Conservation (phyloP, 1,139 yeast genomes). For the Eremothecium sinecaudum region DNA sequence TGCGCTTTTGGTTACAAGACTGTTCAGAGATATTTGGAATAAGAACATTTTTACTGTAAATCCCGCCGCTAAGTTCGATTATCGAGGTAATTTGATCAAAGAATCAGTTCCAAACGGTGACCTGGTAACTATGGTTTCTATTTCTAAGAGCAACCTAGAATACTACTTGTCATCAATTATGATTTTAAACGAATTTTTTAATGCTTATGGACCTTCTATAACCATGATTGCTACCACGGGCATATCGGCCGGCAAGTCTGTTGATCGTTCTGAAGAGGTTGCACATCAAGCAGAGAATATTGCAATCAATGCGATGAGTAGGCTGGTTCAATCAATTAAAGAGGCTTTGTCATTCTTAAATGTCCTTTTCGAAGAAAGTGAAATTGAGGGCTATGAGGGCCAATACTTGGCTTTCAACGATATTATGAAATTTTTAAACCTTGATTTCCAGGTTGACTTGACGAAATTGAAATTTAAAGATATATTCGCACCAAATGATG, state of each 20-base stretch:
- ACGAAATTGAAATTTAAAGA: constrained; percentile 62
- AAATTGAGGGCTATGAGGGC: constrained; percentile 34
- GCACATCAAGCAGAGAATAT: constrained; percentile 88
- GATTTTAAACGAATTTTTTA: constrained; percentile 50
- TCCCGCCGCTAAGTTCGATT: constrained; percentile 36
- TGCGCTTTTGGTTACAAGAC: constrained; percentile 68
- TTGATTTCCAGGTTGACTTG: constrained; percentile 59
- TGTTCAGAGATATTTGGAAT: constrained; percentile 74
- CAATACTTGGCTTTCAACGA: constrained; percentile 44
- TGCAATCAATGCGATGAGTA: constrained; percentile 71
- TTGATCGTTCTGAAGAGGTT: constrained; percentile 33
- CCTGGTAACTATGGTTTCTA: constrained; percentile 26
- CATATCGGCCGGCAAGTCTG: constrained; percentile 19
- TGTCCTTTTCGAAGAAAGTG: constrained; percentile 70
- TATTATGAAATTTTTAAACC: constrained; percentile 58
- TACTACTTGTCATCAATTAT: constrained; percentile 53
- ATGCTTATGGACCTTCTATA: constrained; percentile 47
- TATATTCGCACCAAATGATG: constrained; percentile 58
- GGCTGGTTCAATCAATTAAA: constrained; percentile 67
- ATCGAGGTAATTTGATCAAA: constrained; percentile 9
- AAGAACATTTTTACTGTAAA: constrained; percentile 50
- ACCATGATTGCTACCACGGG: constrained; percentile 47
- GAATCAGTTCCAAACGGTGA: constrained; percentile 13
- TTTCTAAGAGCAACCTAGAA: constrained; percentile 49
- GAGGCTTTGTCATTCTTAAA: constrained; percentile 85